Base-by-base conservation (phyloP, 108 stramenopile genomes). In the Cylindrotheca fusiformis region DNA sequence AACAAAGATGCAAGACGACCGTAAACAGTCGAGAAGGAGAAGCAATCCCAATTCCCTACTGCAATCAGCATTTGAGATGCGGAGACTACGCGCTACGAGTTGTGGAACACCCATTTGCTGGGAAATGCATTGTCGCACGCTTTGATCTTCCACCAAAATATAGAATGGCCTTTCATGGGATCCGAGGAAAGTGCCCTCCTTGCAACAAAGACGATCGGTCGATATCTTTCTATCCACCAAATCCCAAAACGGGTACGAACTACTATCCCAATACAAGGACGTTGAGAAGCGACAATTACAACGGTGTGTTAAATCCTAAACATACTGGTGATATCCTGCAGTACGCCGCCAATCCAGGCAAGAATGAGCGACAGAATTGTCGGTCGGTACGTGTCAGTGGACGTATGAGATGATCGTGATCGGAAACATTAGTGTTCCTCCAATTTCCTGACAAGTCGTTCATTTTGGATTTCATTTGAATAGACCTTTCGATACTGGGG, bases 401-500 rank as follows among this genome's bases (percentile, higher is more conserved):
- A n/a, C n/a, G n/a, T n/a, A n/a, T n/a, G n/a, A n/a, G n/a, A n/a
- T n/a, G n/a, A n/a, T n/a, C n/a, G n/a, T n/a, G n/a, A n/a, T n/a
- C n/a, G n/a, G n/a, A n/a, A n/a, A n/a, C n/a, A n/a, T n/a, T n/a
- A n/a, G n/a, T n/a, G n/a, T n/a, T n/a, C n/a, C n/a, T n/a, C n/a
- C n/a, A n/a, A n/a, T n/a, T n/a, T n/a, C n/a, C n/a, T n/a, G n/a
- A n/a, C n/a, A n/a, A n/a, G n/a, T n/a, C n/a, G n/a, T n/a, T n/a
- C n/a, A n/a, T n/a, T n/a, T n/a, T n/a, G n/a, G n/a, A n/a, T n/a
- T n/a, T n/a, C n/a, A n/a, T n/a, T n/a, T n/a, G n/a, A n/a, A n/a
- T n/a, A n/a, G 5, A 85, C 84, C 3, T 85, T 81, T 57, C 84
- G 79, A 66, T 85, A 85, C 48, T 85, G 66, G 66, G 84, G 84